Percentiles rank a stretch among this genome's conserved stretches.
phyloP scores from a whole-genome alignment of 768 basidiomycete genomes.

The Crucibulum laeve region DNA sequence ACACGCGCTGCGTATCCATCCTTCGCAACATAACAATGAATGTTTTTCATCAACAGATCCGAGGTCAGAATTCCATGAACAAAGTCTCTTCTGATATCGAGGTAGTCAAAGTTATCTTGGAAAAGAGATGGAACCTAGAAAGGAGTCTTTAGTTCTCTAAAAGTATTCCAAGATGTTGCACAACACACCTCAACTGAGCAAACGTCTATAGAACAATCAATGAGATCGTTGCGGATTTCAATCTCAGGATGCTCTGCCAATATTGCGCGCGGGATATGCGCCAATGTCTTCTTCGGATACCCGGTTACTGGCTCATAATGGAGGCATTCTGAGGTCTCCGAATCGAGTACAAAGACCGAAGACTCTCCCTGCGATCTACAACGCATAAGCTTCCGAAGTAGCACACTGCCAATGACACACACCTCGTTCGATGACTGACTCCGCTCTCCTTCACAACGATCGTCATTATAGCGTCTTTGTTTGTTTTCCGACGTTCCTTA shows the following conservation, averaged over 20 bases:
- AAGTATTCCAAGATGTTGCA: not conserved
- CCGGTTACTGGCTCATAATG: conserved; percentile 79
- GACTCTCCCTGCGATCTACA: conserved; percentile 67
- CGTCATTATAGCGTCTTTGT: conserved; percentile 95
- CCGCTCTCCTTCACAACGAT: conserved; percentile 88
- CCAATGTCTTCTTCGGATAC: conserved; percentile 58
- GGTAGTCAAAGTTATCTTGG: conserved; percentile 98
- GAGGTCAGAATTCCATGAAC: conserved; percentile 93
- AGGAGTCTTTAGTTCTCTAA: conserved; percentile 2
- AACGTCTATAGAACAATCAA: conserved; percentile 87
- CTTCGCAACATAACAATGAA: conserved; percentile 84
- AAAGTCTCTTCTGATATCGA: conserved; percentile 88
- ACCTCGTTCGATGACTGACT: conserved; percentile 70
- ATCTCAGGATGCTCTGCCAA: conserved; percentile 71
- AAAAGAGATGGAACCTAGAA: conserved; percentile 88
- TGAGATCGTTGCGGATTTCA: conserved; percentile 83
- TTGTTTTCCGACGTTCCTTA: conserved; percentile 78
- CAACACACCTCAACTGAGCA: conserved; percentile 83
- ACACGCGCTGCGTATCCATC: conserved; percentile 93
- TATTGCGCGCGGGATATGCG: conserved; percentile 75
- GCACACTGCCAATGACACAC: conserved; percentile 15
- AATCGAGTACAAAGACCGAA: conserved; percentile 74
- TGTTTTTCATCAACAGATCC: conserved; percentile 91
- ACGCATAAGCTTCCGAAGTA: not conserved
- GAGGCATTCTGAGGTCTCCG: conserved; percentile 73